These are phyloP conservation scores for Colletotrichum sansevieriae DNA, from an alignment of 2,329 filamentous ascomycete genomes.

Conservation along the genomic window DNA sequence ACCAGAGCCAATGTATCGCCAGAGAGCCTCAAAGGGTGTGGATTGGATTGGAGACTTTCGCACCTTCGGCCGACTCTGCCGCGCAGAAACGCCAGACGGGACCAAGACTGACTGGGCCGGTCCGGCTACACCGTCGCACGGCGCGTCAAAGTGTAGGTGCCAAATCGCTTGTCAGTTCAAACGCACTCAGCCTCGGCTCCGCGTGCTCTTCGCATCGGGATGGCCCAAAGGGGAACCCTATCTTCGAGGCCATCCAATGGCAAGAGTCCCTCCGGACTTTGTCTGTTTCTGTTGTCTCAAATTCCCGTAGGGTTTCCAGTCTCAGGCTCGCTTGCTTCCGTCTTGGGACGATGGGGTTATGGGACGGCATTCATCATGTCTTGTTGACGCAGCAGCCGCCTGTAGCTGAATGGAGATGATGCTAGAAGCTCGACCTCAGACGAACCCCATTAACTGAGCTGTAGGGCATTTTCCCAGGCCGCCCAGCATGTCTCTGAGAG, in stretches of 20 bases:
- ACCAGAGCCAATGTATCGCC: neutral
- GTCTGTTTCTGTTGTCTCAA: slow-evolving; percentile 24
- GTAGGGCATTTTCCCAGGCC: neutral
- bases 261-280: neutral
- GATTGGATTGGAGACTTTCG: slow-evolving; percentile 19
- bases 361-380: slow-evolving; percentile 12
- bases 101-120: slow-evolving; percentile 17
- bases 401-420: neutral
- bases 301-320: neutral
- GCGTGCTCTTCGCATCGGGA: slow-evolving; percentile 26
- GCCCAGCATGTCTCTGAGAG: neutral
- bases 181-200: slow-evolving; percentile 15
- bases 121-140: slow-evolving; percentile 18
- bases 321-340: neutral
- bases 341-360: slow-evolving; percentile 16
- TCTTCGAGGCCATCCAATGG: neutral
- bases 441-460: slow-evolving; percentile 12
- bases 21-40: neutral
- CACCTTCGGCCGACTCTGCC: slow-evolving; percentile 26
- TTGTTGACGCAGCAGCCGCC: slow-evolving; percentile 1
- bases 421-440: slow-evolving; percentile 10
- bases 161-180: slow-evolving; percentile 18
- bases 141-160: slow-evolving; percentile 36
- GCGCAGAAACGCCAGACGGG: slow-evolving; percentile 28
- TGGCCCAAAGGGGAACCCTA: slow-evolving; percentile 23